Evolutionary conservation across 2,329 filamentous ascomycete genomes (phyloP).

Genomic region (Penicillium paneum): DNA sequence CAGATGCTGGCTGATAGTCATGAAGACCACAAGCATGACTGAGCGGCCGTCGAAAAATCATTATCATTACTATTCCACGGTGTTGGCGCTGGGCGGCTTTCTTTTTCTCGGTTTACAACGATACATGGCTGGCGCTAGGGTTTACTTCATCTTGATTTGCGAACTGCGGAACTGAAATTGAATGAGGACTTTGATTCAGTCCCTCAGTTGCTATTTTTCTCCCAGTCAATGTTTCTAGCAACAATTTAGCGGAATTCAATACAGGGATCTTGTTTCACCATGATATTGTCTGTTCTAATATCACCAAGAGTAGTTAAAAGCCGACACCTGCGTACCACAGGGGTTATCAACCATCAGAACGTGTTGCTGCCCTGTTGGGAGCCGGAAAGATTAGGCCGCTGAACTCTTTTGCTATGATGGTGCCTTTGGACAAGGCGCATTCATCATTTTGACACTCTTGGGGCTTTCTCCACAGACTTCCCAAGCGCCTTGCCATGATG

Average conservation of each 20-base stretch:
- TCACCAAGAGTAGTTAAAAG: background rate
- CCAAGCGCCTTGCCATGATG: background rate
- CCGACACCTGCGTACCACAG: background rate
- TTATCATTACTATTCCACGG: background rate
- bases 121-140: background rate
- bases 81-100: conserved; percentile 1
- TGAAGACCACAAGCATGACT: conserved; percentile 11
- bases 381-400: background rate
- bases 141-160: background rate
- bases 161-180: background rate
- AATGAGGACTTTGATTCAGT: background rate
- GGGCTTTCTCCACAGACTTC: background rate
- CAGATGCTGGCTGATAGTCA: conserved; percentile 29
- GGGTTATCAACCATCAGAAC: background rate
- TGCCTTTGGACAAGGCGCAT: background rate
- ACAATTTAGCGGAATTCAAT: background rate
- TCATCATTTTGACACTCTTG: background rate
- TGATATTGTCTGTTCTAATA: background rate
- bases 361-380: background rate
- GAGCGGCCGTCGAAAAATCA: background rate
- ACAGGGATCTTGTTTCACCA: background rate
- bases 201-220: background rate
- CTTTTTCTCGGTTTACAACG: background rate
- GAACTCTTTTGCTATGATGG: background rate
- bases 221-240: background rate